These are phyloP conservation scores for Aspergillus mulundensis DNA, from an alignment of 495 filamentous ascomycete genomes.

Conservation along the genomic window DNA sequence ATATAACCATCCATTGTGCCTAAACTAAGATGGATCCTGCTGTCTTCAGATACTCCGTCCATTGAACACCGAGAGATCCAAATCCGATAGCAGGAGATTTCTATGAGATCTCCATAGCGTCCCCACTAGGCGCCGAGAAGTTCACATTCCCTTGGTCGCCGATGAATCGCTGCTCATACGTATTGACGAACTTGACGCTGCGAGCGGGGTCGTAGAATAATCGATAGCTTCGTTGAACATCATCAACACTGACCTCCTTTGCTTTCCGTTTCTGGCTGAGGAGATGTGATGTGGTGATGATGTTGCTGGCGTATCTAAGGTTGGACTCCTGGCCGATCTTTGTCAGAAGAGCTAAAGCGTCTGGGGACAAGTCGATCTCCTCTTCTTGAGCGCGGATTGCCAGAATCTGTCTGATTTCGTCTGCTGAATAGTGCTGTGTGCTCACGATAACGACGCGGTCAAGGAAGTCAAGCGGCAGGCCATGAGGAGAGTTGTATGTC, in stretches of 20 bases:
- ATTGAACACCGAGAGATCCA: conserved; percentile 17
- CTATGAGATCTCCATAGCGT: conserved; percentile 81
- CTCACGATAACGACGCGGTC: conserved; percentile 95
- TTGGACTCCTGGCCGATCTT: conserved; percentile 94
- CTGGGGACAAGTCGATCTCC: conserved; percentile 83
- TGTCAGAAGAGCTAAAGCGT: conserved; percentile 85
- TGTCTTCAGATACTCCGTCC: conserved; percentile 15
- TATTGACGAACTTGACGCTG: conserved; percentile 83
- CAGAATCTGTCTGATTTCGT: conserved; percentile 88
- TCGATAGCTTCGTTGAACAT: conserved; percentile 88
- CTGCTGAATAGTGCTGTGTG: conserved; percentile 79
- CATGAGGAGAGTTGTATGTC: conserved; percentile 85
- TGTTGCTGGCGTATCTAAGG: conserved; percentile 87
- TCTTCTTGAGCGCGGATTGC: conserved; percentile 90
- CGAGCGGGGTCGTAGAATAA: conserved; percentile 87
- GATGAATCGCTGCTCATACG: conserved; percentile 91
- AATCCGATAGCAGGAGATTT: conserved; percentile 24
- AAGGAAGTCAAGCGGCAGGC: conserved; percentile 90
- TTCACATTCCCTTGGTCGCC: conserved; percentile 77
- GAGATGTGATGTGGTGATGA: conserved; percentile 89
- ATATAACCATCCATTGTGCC: neutral
- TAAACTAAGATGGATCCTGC: neutral
- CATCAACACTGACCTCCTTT: conserved; percentile 74
- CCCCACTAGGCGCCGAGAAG: conserved; percentile 62
- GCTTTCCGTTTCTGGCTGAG: conserved; percentile 74